Percentiles rank a stretch among this genome's conserved stretches.
These are phyloP conservation scores for Juncus effusus DNA, from an alignment of 176 grass and related monocot genomes.

Conservation along the genomic window DNA sequence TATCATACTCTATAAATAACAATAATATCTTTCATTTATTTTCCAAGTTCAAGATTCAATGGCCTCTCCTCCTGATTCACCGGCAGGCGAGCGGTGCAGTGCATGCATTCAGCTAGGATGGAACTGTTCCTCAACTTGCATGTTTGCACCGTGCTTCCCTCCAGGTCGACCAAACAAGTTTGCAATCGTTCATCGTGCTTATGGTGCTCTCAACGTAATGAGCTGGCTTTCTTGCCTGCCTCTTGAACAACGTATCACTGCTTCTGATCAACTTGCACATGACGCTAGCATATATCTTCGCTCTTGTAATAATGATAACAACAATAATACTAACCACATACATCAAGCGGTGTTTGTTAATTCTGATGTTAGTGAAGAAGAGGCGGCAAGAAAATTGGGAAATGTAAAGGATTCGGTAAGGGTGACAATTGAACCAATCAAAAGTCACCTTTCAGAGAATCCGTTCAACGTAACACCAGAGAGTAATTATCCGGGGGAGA, in stretches of 20 bases:
- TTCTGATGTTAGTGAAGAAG: not conserved
- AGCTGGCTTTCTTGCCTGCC: constrained; percentile 3
- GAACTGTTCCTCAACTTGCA: constrained; percentile 12
- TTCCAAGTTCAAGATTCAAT: constrained; percentile 22
- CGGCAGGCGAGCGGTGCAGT: not conserved
- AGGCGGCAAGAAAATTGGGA: not conserved
- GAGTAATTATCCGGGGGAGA: not conserved
- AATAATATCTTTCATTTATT: not conserved
- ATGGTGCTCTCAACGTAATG: constrained; percentile 4
- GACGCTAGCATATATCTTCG: constrained; percentile 13
- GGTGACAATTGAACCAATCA: not conserved
- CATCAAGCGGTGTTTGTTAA: not conserved
- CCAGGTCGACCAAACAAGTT: constrained; percentile 19
- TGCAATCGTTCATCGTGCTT: constrained; percentile 17
- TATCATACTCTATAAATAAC: too few relatives aligned
- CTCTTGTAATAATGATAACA: not conserved
- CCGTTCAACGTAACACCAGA: not conserved
- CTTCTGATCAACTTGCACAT: constrained; percentile 1
- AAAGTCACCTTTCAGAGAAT: not conserved
- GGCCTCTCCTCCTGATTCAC: not conserved
- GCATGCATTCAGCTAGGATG: constrained; percentile 7
- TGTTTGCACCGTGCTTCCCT: constrained; percentile 20
- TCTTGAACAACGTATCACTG: constrained; percentile 6
- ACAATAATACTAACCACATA: not conserved
- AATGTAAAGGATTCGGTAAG: not conserved